Base-by-base conservation (phyloP, 2,329 filamentous ascomycete genomes). In the Periglandula ipomoeae region DNA sequence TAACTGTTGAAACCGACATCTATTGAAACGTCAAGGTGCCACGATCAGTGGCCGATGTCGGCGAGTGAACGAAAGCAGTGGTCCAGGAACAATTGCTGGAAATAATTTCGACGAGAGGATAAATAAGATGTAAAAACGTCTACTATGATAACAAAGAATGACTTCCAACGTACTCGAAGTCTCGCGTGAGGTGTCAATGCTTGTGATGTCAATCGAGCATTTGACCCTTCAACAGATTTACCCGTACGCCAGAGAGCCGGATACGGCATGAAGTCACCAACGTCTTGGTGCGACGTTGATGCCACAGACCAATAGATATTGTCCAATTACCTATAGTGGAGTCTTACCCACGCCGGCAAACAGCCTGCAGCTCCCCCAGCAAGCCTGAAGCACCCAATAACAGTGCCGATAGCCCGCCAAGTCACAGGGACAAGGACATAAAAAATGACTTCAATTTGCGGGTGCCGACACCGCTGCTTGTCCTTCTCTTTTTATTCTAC, bases 361-460 rank as follows among this genome's bases (percentile, higher is more conserved):
- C 13, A 38, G n/a, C 43, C 30, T 24, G 43, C 11, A 38, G 43
- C 27, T 35, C 43, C n/a, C n/a, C n/a, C 34, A 38, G 30, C 3
- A 23, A 5, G 10, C 17, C 27, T 30, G 15, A 37, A 10, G 4
- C n/a, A 22, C 19, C 42, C 47, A 30, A 20, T 39, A 39, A 4
- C 34, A 44, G 42, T 35, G 15, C 42, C 7, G 20, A 37, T 19
- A 19, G 43, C 30, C 26, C 43, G 27, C 15, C 30, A 39, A 53
- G 61, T 64, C 59, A 64, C 62, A 65, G 60, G 62, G 61, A 61
- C 62, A 57, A 63, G 59, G 60, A 66, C 62, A 65, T 60, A 57
- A 58, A 55, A 55, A 57, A 56, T 53, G 53, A 55, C 54, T 46
- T 52, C 55, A 56, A 51, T 42, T 30, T 30, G 37, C 22, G 13